Evolutionary conservation across 2,329 filamentous ascomycete genomes (phyloP).

Genomic region (Periconia macrospinosa): DNA sequence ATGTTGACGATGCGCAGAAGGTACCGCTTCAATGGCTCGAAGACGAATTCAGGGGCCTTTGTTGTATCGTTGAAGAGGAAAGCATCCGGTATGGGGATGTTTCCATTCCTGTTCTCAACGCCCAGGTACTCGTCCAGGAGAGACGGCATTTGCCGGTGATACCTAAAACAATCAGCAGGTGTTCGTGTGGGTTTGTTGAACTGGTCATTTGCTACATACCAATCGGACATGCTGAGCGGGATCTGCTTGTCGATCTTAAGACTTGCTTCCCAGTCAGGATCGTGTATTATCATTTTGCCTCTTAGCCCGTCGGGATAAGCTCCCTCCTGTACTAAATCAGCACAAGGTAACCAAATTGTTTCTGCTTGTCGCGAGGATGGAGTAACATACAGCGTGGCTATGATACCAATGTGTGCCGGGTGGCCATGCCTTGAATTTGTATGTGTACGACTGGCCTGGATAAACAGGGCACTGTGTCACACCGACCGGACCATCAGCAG

Average conservation of each 20-base stretch:
- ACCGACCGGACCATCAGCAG: conserved; percentile 70
- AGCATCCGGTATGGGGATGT: conserved; percentile 67
- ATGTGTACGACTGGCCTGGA: conserved; percentile 64
- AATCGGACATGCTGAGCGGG: conserved; percentile 67
- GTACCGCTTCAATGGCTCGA: conserved; percentile 68
- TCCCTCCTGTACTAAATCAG: conserved; percentile 19
- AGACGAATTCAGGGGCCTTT: conserved; percentile 58
- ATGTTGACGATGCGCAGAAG: conserved; percentile 71
- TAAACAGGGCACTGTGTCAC: conserved; percentile 60
- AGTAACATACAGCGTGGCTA: conserved; percentile 54
- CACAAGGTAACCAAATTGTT: background rate
- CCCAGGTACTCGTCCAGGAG: conserved; percentile 52
- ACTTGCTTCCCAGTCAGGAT: conserved; percentile 53
- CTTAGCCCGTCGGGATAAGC: conserved; percentile 69
- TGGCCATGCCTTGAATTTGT: conserved; percentile 63
- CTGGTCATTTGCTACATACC: conserved; percentile 53
- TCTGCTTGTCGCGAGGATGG: background rate
- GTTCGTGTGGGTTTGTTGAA: conserved; percentile 27
- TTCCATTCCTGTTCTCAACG: conserved; percentile 51
- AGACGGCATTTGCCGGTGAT: conserved; percentile 61
- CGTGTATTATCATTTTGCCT: conserved; percentile 67
- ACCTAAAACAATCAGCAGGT: conserved; percentile 35
- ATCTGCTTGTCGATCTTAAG: conserved; percentile 59
- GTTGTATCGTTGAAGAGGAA: conserved; percentile 71
- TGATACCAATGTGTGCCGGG: conserved; percentile 67